These are phyloP conservation scores for Aureobasidium mangrovei DNA, from an alignment of 2,329 filamentous ascomycete species.

Conservation along the genomic window DNA sequence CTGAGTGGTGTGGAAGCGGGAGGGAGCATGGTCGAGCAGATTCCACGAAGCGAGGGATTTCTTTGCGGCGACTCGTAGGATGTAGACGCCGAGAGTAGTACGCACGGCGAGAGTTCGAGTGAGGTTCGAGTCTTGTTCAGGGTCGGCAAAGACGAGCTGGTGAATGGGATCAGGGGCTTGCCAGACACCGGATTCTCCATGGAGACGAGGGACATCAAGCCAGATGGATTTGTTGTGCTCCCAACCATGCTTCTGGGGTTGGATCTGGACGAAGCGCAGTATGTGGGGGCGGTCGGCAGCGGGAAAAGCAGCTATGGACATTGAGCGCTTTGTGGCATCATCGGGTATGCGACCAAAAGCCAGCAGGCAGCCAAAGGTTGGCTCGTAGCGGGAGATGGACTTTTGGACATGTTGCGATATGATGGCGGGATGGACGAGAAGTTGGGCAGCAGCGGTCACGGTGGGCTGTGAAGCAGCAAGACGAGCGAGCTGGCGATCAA, in stretches of 20 bases:
- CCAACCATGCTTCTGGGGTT: slow-evolving; percentile 49
- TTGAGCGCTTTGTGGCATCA: slow-evolving; percentile 23
- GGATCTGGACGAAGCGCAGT: slow-evolving; percentile 47
- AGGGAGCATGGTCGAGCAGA: slow-evolving; percentile 27
- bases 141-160: slow-evolving; percentile 45
- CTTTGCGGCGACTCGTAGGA: neutral
- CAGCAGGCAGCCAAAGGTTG: slow-evolving; percentile 39
- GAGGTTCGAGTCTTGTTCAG: slow-evolving; percentile 27
- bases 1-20: slow-evolving; percentile 48
- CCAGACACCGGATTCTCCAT: slow-evolving; percentile 48
- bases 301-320: slow-evolving; percentile 27
- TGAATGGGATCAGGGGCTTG: slow-evolving; percentile 44
- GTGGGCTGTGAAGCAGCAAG: neutral
- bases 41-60: slow-evolving; percentile 7
- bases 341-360: slow-evolving; percentile 49
- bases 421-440: slow-evolving; percentile 13
- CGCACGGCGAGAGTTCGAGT: slow-evolving; percentile 9
- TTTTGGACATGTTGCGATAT: slow-evolving; percentile 27
- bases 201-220: slow-evolving; percentile 39
- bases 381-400: slow-evolving; percentile 30
- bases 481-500: slow-evolving; percentile 2
- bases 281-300: slow-evolving; percentile 51
- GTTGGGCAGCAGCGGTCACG: neutral
- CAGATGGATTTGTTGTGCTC: slow-evolving; percentile 35
- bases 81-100: neutral